Evolutionary conservation across 2,329 filamentous ascomycete species (phyloP), one percentile per base, ranked within the genome.

Genomic region (Ophiocordyceps camponoti-floridani): DNA sequence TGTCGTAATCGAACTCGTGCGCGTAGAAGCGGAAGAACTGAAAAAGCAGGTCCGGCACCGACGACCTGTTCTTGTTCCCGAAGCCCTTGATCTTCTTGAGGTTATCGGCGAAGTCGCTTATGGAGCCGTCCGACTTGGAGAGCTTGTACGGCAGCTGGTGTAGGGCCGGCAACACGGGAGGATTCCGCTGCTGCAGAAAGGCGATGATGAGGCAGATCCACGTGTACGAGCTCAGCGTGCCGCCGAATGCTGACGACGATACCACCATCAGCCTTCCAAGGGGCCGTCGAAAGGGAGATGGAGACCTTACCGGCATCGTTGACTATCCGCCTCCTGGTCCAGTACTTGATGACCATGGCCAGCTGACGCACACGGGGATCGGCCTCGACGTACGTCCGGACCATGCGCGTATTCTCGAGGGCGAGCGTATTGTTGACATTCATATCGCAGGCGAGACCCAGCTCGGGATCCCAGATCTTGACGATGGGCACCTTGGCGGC

Each of bases 161-260:
- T 31, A 98, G 69, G 14, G 84, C 78, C 4, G 91, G 91, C 19
- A 98, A 64, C 45, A 98, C 76, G 0, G 89, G 84, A 14, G 86
- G 84, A 47, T 82, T 73, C 54, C 87, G 79, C 44, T 86, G 82
- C 63, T 98, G 91, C 26, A 98, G 72, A 57, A 96, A 98, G 53
- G 87, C 93, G 58, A 98, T 82, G 52, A 96, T 94, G 71, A 98
- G 77, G 62, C 91, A 98, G 58, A 96, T 96, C 91, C 91, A 98
- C 19, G 91, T 95, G 59, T 98, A 98, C 16, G 91, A 98, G 62
- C 89, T 96, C 48, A 98, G 71, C 7, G 91, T 98, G 46, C 86
- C 88, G 49, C 91, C 88, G 58, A 87, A 86, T 47, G 84, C 91
- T 93, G 58, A 26, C 18, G 16, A 43, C 13, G 33, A n/a, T n/a